Evolutionary conservation across 2,329 filamentous ascomycete species (phyloP).

Genomic region (Sporothrix curviconia): DNA sequence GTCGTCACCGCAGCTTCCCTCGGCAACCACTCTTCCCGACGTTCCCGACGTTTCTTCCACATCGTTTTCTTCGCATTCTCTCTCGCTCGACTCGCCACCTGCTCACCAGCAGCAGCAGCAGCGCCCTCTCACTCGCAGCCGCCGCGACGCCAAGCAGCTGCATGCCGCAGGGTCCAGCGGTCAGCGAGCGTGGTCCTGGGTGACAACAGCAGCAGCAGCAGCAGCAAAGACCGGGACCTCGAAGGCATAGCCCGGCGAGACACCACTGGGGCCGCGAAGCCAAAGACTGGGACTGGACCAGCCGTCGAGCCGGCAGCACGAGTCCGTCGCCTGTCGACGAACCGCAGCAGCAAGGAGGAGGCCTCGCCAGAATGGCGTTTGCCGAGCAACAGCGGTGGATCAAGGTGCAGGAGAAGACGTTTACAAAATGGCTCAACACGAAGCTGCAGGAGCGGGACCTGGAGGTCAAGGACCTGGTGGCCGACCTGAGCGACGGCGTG

Average conservation of each 20-base stretch:
- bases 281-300: constrained; percentile 16
- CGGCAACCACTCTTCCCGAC: not conserved
- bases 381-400: constrained; percentile 62
- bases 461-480: constrained; percentile 78
- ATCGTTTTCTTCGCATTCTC: too few species aligned
- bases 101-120: constrained; percentile 20
- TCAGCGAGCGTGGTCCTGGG: constrained; percentile 31
- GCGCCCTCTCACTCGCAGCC: constrained; percentile 29
- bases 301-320: constrained; percentile 12
- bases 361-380: constrained; percentile 54
- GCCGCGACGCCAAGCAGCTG: constrained; percentile 43
- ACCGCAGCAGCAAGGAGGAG: constrained; percentile 18
- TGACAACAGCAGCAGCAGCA: constrained; percentile 8
- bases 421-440: constrained; percentile 99
- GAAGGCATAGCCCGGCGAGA: not conserved
- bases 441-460: constrained; percentile 76
- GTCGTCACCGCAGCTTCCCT: not conserved
- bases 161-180: constrained; percentile 43
- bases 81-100: too few species aligned
- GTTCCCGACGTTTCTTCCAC: constrained; percentile 7
- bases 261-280: not conserved
- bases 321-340: constrained; percentile 9
- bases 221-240: constrained; percentile 21
- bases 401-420: constrained; percentile 94
- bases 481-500: constrained; percentile 87